Base-by-base conservation (phyloP, 2,329 filamentous ascomycete species). In the Curvularia lunata region DNA sequence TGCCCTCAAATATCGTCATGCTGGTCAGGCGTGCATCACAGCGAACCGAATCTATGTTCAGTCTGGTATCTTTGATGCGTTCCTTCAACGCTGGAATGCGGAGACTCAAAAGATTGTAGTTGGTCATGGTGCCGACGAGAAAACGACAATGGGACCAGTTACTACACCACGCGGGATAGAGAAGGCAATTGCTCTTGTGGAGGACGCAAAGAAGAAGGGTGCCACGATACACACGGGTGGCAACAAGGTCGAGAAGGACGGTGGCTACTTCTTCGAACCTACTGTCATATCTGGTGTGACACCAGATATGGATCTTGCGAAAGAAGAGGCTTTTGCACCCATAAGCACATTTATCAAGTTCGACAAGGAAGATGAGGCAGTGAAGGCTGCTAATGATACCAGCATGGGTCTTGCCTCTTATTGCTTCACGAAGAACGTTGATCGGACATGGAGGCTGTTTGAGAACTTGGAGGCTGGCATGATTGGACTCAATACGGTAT, bases 381-480 rank as follows among this genome's bases (percentile, higher is more conserved):
- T 89, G 3, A 75, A 80, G 54, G 71, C 77, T 37, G 86, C 87
- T 1, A 89, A 89, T 62, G 81, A 85, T 48, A 87, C 85, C 41
- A 81, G 79, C 56, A 86, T 89, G 83, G 87, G 87, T 4, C 74
- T 89, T 59, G 87, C 87, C 7, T 87, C 84, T 38, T 90, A 90
- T 66, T 85, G 85, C 59, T 89, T 89, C 74, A 90, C 87, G 0
- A 88, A 88, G 77, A 85, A 88, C 65, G 77, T 89, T 5, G 86
- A 89, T 68, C 84, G 87, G 0, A 80, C 85, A 50, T 88, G 87
- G 84, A 80, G 88, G 57, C 76, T 90, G 69, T 77, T 89, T 55
- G 87, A 90, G 79, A 87, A 85, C 62, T 72, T 90, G 32, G 86
- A 90, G 70, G 87, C 87, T 4, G 87, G 87, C 3, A 90, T 89